Percentiles rank a stretch among this genome's conserved stretches.
Evolutionary conservation across 148 eudicot genomes (phyloP).

Genomic region (Amaranthus cruentus): DNA sequence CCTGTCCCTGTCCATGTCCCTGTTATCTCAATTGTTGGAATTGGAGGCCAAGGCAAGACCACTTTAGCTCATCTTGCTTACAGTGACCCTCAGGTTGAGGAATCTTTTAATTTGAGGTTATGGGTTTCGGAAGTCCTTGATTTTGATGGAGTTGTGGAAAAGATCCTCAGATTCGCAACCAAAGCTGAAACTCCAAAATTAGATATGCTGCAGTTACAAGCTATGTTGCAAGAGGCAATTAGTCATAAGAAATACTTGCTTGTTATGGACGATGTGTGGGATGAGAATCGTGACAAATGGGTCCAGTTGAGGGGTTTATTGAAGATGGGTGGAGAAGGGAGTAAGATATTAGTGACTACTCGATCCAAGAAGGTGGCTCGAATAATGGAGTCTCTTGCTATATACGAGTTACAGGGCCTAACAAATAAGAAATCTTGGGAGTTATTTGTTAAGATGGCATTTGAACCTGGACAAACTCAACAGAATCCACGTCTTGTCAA

Average conservation of each 20-base stretch:
- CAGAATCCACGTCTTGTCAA: no score
- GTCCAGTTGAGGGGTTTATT: neutral
- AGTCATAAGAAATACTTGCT: slow-evolving; percentile 11
- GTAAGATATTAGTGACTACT: slow-evolving; percentile 19
- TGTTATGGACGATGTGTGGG: slow-evolving; percentile 15
- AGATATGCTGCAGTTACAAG: slow-evolving; percentile 15
- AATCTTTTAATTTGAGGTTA: slow-evolving; percentile 7
- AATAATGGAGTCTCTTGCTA: neutral
- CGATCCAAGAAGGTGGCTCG: slow-evolving; percentile 8
- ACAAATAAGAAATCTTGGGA: no score
- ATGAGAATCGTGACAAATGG: slow-evolving; percentile 13
- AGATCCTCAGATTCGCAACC: slow-evolving; percentile 3
- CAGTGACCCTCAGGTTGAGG: no score
- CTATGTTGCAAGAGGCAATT: neutral
- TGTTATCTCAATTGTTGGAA: neutral
- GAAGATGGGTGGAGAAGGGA: slow-evolving; percentile 12
- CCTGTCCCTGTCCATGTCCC: slow-evolving; percentile 16
- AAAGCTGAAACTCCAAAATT: neutral
- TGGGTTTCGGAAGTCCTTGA: slow-evolving; percentile 12
- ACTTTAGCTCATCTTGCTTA: no score
- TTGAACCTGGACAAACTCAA: no score
- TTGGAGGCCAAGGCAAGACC: no score
- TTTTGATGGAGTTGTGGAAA: neutral
- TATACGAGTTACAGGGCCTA: no score
- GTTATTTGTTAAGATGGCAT: no score